These are phyloP conservation scores for Thermothelomyces thermophilus DNA, from an alignment of 2,329 filamentous ascomycete genomes.

Conservation along the genomic window DNA sequence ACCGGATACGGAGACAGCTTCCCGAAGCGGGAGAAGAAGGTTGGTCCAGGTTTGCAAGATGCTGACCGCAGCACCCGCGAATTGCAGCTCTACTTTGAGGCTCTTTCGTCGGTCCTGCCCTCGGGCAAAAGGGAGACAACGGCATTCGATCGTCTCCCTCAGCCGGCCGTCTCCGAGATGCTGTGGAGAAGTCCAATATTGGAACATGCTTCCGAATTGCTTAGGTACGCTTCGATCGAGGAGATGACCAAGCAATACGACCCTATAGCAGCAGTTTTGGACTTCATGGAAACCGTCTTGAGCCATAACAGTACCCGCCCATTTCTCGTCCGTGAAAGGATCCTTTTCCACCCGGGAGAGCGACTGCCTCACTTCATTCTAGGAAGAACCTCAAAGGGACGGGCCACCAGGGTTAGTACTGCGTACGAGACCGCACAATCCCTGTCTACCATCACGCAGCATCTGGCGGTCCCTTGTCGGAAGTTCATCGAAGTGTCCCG, in stretches of 20 bases:
- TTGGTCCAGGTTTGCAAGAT: too few relatives aligned
- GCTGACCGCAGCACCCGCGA: background rate
- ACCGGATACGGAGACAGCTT: constrained; percentile 18
- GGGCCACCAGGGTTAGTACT: constrained; percentile 1
- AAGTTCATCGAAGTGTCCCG: constrained; percentile 27
- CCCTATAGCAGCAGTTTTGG: constrained; percentile 35
- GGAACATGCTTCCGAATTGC: constrained; percentile 21
- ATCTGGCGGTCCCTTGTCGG: constrained; percentile 28
- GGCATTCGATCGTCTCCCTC: background rate
- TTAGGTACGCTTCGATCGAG: constrained; percentile 25
- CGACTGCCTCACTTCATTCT: constrained; percentile 33
- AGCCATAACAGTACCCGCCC: constrained; percentile 28
- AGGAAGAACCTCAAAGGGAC: too few relatives aligned
- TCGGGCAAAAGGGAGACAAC: background rate
- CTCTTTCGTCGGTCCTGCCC: constrained; percentile 13
- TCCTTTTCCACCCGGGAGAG: constrained; percentile 29
- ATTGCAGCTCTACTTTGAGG: constrained; percentile 14
- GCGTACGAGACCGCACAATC: constrained; percentile 26
- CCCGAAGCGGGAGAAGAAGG: background rate
- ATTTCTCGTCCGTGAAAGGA: constrained; percentile 31
- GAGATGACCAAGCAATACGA: constrained; percentile 23
- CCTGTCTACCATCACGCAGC: constrained; percentile 25
- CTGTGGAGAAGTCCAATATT: constrained; percentile 25
- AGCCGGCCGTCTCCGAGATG: constrained; percentile 16
- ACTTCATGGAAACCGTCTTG: constrained; percentile 34